A percentile compares a stretch with the other conserved stretches of the same genome.
Evolutionary conservation across 306 rosid species (phyloP).

Genomic region (Cicer pinnatifidum): DNA sequence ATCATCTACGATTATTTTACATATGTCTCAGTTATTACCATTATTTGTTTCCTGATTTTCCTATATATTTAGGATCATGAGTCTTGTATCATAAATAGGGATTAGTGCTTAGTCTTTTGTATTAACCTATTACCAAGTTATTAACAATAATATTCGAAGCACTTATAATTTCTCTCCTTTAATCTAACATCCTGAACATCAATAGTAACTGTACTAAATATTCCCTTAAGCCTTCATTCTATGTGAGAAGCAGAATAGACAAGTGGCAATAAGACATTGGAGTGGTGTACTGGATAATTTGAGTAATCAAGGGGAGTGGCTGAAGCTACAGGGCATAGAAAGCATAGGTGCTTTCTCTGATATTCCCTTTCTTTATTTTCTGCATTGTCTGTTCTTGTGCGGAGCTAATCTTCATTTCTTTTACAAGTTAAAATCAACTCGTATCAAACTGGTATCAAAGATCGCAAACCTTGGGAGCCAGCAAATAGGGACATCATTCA

Average conservation of each 20-base stretch:
- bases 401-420: not conserved
- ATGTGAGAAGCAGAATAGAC: not conserved
- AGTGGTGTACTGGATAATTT: not conserved
- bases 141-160: not conserved
- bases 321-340: not conserved
- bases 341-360: not conserved
- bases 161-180: not conserved
- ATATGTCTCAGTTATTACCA: too few species aligned
- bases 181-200: not conserved
- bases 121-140: not conserved
- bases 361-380: not conserved
- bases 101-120: not conserved
- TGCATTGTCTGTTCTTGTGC: not conserved
- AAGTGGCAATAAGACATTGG: not conserved
- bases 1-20: too few species aligned
- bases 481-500: slow-evolving; percentile 1
- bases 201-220: not conserved
- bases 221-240: not conserved
- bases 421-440: not conserved
- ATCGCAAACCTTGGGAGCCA: not conserved
- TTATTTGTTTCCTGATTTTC: too few species aligned
- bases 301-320: not conserved
- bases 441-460: not conserved
- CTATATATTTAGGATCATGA: not conserved
- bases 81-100: not conserved